Base-by-base conservation (phyloP, 768 basidiomycete species). In the Gloeophyllum trabeum region DNA sequence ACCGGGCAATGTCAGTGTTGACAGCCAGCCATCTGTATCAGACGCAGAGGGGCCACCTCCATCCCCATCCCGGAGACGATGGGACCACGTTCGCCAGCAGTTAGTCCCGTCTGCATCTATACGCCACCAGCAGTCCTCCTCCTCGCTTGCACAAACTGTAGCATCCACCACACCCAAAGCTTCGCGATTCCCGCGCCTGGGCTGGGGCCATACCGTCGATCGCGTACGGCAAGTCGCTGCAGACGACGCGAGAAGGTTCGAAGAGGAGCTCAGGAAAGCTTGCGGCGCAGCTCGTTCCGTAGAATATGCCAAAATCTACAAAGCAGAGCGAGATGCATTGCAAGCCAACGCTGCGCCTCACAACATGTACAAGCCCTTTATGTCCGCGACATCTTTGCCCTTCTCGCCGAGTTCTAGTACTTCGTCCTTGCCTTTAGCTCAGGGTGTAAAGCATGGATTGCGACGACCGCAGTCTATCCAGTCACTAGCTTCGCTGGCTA, bases 181-280 rank as follows among this genome's bases (percentile, higher is more conserved):
- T 4, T 75, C 71, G 24, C 63, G 71, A 12, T 54, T 79, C 23
- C 65, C 60, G 10, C 55, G 66, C 36, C 56, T 79, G 10, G 77
- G 73, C 1, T 76, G 81, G 48, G 67, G 67, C 37, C 77, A 83
- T 19, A 73, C 81, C 10, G 80, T 82, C 1, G 81, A 84, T 24
- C 69, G 76, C 43, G 79, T 64, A 3, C 69, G 69, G 21, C 77
- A 75, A 42, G 62, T 65, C 30, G 61, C 62, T 16, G 58, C 63
- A 0, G 73, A 76, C 34, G 71, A 77, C 38, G 57, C 60, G 13
- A 65, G 64, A 12, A 68, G 63, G 48, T 70, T 82, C 39, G 63
- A 70, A 3, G 68, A 71, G 41, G 79, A 81, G 25, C 60, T 86
- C 2, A 60, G 69, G 46, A 69, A 62, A 43, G 70, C 76, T 2